Evolutionary conservation across 164 flowering plant species (phyloP).

Genomic region (Amborella trichopoda): DNA sequence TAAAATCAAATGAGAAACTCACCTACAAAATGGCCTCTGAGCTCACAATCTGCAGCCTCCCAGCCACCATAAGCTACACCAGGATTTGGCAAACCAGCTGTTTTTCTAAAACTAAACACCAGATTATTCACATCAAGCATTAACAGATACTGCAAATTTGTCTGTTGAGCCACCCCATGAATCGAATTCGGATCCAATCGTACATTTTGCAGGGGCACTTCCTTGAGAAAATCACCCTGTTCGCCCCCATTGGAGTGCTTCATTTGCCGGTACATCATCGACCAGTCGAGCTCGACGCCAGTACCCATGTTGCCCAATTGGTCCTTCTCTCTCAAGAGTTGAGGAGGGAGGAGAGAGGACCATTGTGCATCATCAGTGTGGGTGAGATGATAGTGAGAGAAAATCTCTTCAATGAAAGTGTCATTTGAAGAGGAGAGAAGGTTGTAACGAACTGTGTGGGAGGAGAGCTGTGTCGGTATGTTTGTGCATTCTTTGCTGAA

Average conservation of each 20-base stretch:
- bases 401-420: conserved; percentile 49
- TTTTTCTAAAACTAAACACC: conserved; percentile 85
- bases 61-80: conserved; percentile 74
- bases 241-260: conserved; percentile 18
- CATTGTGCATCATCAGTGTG: conserved; percentile 71
- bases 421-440: conserved; percentile 41
- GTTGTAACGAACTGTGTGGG: conserved; percentile 50
- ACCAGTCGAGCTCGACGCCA: conserved; percentile 49
- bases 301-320: too few relatives aligned
- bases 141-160: conserved; percentile 82
- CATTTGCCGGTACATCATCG: conserved; percentile 40
- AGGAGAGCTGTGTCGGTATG: conserved; percentile 32
- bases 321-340: conserved; percentile 23
- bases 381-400: conserved; percentile 47
- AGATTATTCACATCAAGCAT: conserved; percentile 70
- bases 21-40: conserved; percentile 97
- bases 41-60: conserved; percentile 58
- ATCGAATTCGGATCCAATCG: conserved; percentile 40
- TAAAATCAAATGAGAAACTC: conserved; percentile 9
- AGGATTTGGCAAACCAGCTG: conserved; percentile 53
- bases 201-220: conserved; percentile 68
- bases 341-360: conserved; percentile 58
- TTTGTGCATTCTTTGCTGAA: conserved; percentile 67
- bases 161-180: conserved; percentile 66
- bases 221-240: conserved; percentile 36